Evolutionary conservation across 495 filamentous ascomycete species (phyloP), one percentile per base, ranked within the genome.

Genomic region (Staphylotrichum longicolle): DNA sequence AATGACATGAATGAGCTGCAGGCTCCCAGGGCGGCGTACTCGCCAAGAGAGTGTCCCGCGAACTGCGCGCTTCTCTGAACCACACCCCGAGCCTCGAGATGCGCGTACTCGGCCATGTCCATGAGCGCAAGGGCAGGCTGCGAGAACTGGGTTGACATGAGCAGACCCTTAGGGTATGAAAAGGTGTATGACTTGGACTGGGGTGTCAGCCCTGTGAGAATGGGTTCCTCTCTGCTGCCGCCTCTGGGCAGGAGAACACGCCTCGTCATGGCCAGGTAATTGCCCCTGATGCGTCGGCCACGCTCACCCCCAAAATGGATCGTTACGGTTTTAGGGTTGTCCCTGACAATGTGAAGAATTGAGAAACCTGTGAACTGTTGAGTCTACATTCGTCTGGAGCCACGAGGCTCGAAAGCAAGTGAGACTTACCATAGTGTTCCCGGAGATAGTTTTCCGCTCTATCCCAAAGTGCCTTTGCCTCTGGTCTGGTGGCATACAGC

Each of bases 391-490:
- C 20, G 20, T 27, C 20, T 1, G 20, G 20, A 1, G 20, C 0
- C 20, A 27, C 1, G 20, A 27, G 20, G 20, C 1, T 39, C 97
- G 61, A 98, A 83, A 77, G 97, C 94, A 80, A 95, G 96, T 55
- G 94, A 93, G 74, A 98, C 98, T 75, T 98, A 63, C 89, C 88
- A 85, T 75, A 49, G 32, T 44, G 62, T 33, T 48, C 47, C n/a
- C 42, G n/a, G 20, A 48, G 12, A 6, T 51, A 34, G 11, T 45
- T 10, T 34, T 98, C 94, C 35, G 94, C 94, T 44, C 92, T 85
- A 72, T 98, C 93, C 94, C 94, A 98, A 34, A 98, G 93, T 71
- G 96, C 93, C 75, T 88, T 90, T 49, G 94, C 94, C 40, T 98
- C 94, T 4, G 86, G 80, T 68, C 92, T 96, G 76, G 86, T 92